Evolutionary conservation across 164 flowering plant species (phyloP), one percentile per base, ranked within the genome.

Genomic region (Umbellularia californica): DNA sequence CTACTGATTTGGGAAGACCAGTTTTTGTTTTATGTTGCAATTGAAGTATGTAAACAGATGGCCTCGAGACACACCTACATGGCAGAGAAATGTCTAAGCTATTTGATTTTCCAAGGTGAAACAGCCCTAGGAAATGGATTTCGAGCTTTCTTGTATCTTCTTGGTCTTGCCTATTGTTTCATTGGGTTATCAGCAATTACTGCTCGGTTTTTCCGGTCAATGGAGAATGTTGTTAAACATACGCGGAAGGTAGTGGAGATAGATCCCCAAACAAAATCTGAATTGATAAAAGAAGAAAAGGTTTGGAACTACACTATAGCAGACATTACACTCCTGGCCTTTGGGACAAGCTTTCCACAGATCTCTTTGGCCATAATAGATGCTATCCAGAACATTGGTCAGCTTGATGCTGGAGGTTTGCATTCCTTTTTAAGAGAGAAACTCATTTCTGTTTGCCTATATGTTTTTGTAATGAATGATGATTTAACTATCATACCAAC

Each of bases 311-410:
- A 84, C 74, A 78, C 97, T 14, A 88, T 94, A 78, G 98, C 98
- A 55, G 98, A 93, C 79, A 91, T 92, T 72, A 81, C 88, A 47
- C 78, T 93, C 58, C 81, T 93, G 82, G 98, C 97, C 7, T 90
- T 95, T 78, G 98, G 98, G 69, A 95, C 98, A 72, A 95, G 98
- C 87, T 95, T 95, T 77, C 97, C 98, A 64, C 98, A 91, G 77
- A 93, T 93, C 64, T 95, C 95, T 72, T 83, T 93, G 73, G 95
- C 97, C 50, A 91, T 92, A 11, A 91, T 93, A 75, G 97, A 95
- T 88, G 94, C 97, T 7, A 82, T 92, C 69, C 82, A 87, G 35
- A 95, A 93, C 80, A 52, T 95, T 62, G 95, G 97, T 24, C 78
- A 81, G 50, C 72, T 84, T 50, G 86, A 90, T 83, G 97, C 98